phyloP scores from a whole-genome alignment of 2,329 filamentous ascomycete genomes.

The Colletotrichum ledebouriae region DNA sequence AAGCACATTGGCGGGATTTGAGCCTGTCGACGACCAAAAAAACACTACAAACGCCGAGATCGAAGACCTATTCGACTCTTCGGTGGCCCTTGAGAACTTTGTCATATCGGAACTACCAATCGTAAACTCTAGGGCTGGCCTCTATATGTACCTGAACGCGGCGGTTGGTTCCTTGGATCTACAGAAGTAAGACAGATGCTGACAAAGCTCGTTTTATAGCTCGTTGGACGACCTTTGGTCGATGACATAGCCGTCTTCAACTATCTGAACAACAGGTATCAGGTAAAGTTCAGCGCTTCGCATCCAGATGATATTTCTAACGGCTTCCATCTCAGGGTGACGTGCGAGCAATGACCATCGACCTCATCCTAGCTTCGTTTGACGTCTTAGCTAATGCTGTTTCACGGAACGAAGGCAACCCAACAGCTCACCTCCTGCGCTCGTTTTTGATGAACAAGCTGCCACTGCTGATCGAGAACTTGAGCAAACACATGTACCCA shows the following conservation, averaged over 20 bases:
- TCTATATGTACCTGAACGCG: conserved; percentile 89
- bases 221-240: conserved; percentile 84
- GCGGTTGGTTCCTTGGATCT: conserved; percentile 66
- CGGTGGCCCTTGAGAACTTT: conserved; percentile 68
- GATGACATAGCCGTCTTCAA: conserved; percentile 84
- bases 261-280: conserved; percentile 88
- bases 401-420: conserved; percentile 71
- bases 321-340: conserved; percentile 70
- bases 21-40: conserved; percentile 67
- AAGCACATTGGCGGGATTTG: conserved; percentile 67
- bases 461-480: conserved; percentile 65
- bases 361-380: conserved; percentile 89
- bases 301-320: neutral
- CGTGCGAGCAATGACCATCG: conserved; percentile 80
- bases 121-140: conserved; percentile 81
- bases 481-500: conserved; percentile 76
- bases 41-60: conserved; percentile 64
- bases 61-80: conserved; percentile 70
- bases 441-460: conserved; percentile 85
- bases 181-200: conserved; percentile 41
- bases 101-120: conserved; percentile 75
- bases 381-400: conserved; percentile 90
- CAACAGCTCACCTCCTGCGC: conserved; percentile 79
- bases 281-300: conserved; percentile 61
- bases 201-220: conserved; percentile 62